Evolutionary conservation across 257 asterid genomes (phyloP), one percentile per base, ranked within the genome.

Genomic region (Datura wrightii): DNA sequence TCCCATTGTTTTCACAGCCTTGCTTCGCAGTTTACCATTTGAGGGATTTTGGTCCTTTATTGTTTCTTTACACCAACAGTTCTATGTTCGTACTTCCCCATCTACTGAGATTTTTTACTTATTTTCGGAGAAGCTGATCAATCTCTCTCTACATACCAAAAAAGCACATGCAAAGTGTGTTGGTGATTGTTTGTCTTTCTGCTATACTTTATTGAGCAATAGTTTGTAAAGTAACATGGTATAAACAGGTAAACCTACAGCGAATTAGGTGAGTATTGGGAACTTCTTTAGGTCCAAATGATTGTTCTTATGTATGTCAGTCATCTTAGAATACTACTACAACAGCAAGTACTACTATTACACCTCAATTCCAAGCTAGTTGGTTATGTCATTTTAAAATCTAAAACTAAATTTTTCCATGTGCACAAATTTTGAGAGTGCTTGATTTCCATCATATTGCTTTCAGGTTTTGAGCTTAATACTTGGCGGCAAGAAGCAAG

Each of bases 391-490:
- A 71, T 71, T n/a, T 71, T 42, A 42, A 15, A 70, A 70, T 70
- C 9, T n/a, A 42, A 42, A 41, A 24, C 44, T 18, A 6, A 16
- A 41, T 3, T 42, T 41, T 41, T 70, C 36, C 31, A 5, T 8
- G 14, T 14, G 52, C 13, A 2, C n/a, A 9, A 16, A 39, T 37
- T 37, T 36, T 15, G 15, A 8, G 34, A 39, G 3, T 48, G 56
- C 59, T 24, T 74, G 46, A 76, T 76, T 76, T 76, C 62, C 63
- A 74, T 24, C 80, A 24, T 46, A 48, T 44, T 74, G 7, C 2
- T 74, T 74, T 24, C 80, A 48, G 80, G 44, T 48, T 46, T 65
- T 74, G 80, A 74, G 59, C 80, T 11, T 48, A 13, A 24, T 48
- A 46, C 24, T 74, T 3, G 42, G 2, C 5, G 6, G 63, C 63